Base-by-base conservation (phyloP, 2,329 filamentous ascomycete genomes). In the Ophiosphaerella herpotricha region DNA sequence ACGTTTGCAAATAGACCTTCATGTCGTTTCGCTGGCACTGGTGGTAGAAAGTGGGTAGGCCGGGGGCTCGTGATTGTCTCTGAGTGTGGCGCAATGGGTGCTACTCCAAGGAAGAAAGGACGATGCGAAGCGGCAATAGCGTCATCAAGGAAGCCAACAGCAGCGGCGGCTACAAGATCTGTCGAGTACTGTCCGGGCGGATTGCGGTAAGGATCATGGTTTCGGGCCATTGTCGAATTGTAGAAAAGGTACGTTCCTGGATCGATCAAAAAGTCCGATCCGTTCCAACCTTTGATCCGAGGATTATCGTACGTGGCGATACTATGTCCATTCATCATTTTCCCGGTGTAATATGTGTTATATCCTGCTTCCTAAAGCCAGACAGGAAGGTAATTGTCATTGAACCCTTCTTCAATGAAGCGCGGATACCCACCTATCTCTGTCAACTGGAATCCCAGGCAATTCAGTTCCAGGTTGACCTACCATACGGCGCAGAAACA, bases 261-360 rank as follows among this genome's bases (percentile, higher is more conserved):
- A 53, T 89, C 85, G 1, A 88, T 74, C 1, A 88, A 73, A 13
- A 61, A 63, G n/a, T 64, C 61, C 1, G 80, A 83, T 7, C 76
- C 78, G 11, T 78, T 87, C 77, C 83, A 89, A 0, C 85, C 86
- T 1, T 76, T 77, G 0, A 81, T 77, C 36, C 73, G 78, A 0
- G 85, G 81, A 4, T 76, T 74, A 61, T 86, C 73, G 63, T 88
- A 90, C 50, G 87, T 89, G 0, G 77, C 62, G 1, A 82, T 75
- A 0, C 75, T 82, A 43, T 89, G 85, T 0, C 80, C 77, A 57
- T 90, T 90, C 73, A 87, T 86, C 4, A 89, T 75, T 64, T 91
- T 90, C n/a, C 85, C 88, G 0, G 82, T 83, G 60, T 90, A 90
- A 62, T 88, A 89, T 0, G 87, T 89, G 56, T 83, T 82, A 64